A percentile compares a stretch with the other conserved stretches of the same genome.
Evolutionary conservation across 2,329 filamentous ascomycete genomes (phyloP).

Genomic region (Madurella fahalii): DNA sequence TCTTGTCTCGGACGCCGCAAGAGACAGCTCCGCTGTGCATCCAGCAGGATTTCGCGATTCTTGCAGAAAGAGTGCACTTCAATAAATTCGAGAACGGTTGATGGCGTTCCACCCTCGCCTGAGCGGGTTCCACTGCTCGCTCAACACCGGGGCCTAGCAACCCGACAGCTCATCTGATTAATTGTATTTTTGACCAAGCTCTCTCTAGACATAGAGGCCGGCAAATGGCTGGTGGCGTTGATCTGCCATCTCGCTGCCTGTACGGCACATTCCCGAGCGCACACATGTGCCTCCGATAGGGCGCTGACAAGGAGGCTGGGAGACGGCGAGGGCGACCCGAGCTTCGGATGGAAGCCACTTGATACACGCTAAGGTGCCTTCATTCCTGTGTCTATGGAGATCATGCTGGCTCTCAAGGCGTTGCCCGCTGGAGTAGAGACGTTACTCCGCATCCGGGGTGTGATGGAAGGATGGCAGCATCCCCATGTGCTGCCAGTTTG

Average conservation of each 20-base stretch:
- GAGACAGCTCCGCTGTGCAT: not conserved
- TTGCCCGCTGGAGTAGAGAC: no score
- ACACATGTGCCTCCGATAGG: not conserved
- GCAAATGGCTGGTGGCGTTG: not conserved
- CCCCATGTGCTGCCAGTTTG: not conserved
- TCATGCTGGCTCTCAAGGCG: not conserved
- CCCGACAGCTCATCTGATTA: not conserved
- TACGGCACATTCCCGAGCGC: not conserved
- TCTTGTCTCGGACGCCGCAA: constrained; percentile 8
- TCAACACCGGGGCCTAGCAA: not conserved
- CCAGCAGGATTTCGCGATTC: not conserved
- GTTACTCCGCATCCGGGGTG: not conserved
- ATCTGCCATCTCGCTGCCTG: not conserved
- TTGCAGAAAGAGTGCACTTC: not conserved
- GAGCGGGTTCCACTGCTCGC: not conserved
- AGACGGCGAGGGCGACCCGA: not conserved
- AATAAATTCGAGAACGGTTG: not conserved
- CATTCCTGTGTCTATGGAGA: not conserved
- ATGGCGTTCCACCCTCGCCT: not conserved
- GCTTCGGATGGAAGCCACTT: constrained; percentile 1
- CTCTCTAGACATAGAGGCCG: not conserved
- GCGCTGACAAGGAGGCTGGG: not conserved
- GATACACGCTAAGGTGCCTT: not conserved
- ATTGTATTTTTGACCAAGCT: not conserved
- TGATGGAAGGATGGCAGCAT: not conserved